Evolutionary conservation across 2,329 filamentous ascomycete genomes (phyloP), one percentile per base, ranked within the genome.

Genomic region (Fusarium cyanostomum): DNA sequence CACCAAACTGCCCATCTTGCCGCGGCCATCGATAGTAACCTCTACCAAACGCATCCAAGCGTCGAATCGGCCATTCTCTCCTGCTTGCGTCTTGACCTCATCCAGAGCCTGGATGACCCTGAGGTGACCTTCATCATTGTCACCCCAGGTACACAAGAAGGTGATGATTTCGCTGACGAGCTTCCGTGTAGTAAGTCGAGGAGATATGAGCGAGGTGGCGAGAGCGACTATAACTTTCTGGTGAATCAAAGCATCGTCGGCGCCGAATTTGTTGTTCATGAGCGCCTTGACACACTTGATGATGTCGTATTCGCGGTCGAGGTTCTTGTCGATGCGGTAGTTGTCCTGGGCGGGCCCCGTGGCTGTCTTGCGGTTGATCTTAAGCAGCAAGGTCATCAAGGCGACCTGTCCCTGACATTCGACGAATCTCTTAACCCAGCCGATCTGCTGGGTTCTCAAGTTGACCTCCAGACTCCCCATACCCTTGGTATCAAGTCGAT

Each of bases 191-290:
- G 93, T 95, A 56, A 99, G 82, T 48, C 95, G 88, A 8, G 94
- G 90, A 9, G 94, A 97, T 50, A 94, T 92, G 55, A 99, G 82
- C 31, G 92, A 97, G 18, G 88, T 93, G 45, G 90, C 92, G 39
- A 99, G 83, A 1, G 95, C 92, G 54, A 96, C 88, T 63, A 97
- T 89, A 63, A 98, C 92, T 73, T 94, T 92, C 73, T 95, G 91
- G 74, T 98, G 94, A 59, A 87, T 83, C 55, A 99, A 82, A 15
- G 95, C 95, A 83, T 99, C 94, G 74, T 99, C 95, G 61, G 95
- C 95, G 61, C 95, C 95, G 75, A 96, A 98, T 76, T 97, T 97
- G 85, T 97, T 99, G 86, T 99, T 99, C 91, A 98, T 96, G 56
- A 98, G 80, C 28, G 94, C 93, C 81, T 98, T 98, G 56, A 99